Base-by-base conservation (phyloP, 2,329 filamentous ascomycete species). In the Pseudophaeomoniella oleicola region DNA sequence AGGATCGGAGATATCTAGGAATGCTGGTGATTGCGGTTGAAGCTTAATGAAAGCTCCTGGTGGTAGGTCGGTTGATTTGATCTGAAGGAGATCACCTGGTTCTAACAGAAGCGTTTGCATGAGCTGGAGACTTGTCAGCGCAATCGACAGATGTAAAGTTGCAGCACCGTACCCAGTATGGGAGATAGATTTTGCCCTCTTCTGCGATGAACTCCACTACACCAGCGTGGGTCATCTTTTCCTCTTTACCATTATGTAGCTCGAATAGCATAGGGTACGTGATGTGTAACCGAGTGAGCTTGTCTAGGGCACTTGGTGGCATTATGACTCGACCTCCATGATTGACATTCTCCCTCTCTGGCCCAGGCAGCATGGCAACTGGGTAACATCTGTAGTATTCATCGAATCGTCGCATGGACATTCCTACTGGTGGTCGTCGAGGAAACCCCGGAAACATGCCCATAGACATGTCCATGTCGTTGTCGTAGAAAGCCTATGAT, bases 341-440 rank as follows among this genome's bases (percentile, higher is more conserved):
- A 66, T 96, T 96, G 43, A 93, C 78, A 47, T 87, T 80, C 36
- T 83, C 81, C 46, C 90, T 75, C 51, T 94, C 87, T 27, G 84
- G 75, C 2, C 88, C 87, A 10, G 87, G 85, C 43, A 93, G 76
- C 87, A 98, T 96, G 50, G 80, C 78, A 50, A 94, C 73, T 31
- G 90, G 90, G 54, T 96, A 98, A 67, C 87, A 94, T 51, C 90
- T 80, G 63, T 94, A 96, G 66, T 94, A 96, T 60, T 98, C 90
- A 59, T 98, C 88, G 64, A 98, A 98, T 42, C 87, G 83, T 50
- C 85, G 81, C 48, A 61, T 67, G 50, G 56, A 67, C 58, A 53
- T 53, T 19, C 49, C 55, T 18, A 62, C 58, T 35, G 59, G 63
- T 31, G 57, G 54, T 43, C 63, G 64, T 22, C 63, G 63, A 41